A percentile compares a stretch with the other conserved stretches of the same genome.
Conservation (phyloP, 768 basidiomycete genomes). For the Rhizopogon roseolus region DNA sequence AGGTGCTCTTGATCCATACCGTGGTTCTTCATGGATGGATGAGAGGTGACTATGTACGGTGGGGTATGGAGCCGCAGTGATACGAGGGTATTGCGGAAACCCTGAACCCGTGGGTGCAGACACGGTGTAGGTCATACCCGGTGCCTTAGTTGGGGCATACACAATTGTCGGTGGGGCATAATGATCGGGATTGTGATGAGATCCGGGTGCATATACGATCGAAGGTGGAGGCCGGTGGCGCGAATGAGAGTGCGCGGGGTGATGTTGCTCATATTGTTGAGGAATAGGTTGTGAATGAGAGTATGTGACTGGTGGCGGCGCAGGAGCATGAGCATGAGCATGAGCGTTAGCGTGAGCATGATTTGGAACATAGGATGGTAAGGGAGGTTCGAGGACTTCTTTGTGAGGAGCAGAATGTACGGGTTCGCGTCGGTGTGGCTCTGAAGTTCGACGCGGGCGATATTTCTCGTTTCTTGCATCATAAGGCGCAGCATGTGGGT, state of each 20-base stretch:
- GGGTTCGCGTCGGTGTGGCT: conserved; percentile 20
- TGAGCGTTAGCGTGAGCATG: too few species aligned
- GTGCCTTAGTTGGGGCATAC: conserved; percentile 49
- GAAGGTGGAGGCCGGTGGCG: conserved; percentile 43
- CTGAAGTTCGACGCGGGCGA: conserved; percentile 26
- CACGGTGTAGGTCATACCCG: conserved; percentile 65
- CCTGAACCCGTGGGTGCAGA: conserved; percentile 46
- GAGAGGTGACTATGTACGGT: conserved; percentile 30
- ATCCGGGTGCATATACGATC: conserved; percentile 53
- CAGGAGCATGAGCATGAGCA: conserved; percentile 7
- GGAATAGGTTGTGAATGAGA: conserved; percentile 38
- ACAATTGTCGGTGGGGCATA: conserved; percentile 60
- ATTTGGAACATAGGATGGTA: conserved; percentile 23
- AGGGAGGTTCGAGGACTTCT: conserved; percentile 29
- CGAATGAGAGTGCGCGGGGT: conserved; percentile 32
- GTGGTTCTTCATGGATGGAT: conserved; percentile 35
- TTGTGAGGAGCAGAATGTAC: conserved; percentile 12
- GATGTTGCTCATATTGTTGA: conserved; percentile 26
- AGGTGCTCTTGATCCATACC: conserved; percentile 23
- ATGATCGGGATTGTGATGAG: conserved; percentile 39
- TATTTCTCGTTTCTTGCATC: conserved; percentile 19
- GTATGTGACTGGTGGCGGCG: conserved; percentile 25
- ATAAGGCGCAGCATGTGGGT: conserved; percentile 31
- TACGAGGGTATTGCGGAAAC: conserved; percentile 36
- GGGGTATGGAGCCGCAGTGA: conserved; percentile 38